Percentiles rank a stretch among this genome's conserved stretches.
These are phyloP conservation scores for Colletotrichum orbiculare DNA, from an alignment of 2,329 filamentous ascomycete genomes.

Conservation along the genomic window DNA sequence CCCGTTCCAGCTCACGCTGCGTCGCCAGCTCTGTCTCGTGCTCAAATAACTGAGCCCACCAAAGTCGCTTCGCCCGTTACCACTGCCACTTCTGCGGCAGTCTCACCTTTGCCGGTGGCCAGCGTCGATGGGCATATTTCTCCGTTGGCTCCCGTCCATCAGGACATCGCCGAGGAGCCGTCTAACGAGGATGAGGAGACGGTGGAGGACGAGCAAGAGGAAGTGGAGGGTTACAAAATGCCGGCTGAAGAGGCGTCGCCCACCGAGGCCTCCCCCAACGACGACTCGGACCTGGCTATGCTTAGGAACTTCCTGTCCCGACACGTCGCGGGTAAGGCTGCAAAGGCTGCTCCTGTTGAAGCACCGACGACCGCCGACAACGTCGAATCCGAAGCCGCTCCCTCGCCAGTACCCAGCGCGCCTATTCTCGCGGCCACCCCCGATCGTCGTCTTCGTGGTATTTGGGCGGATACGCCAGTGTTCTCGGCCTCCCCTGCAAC, in stretches of 20 bases:
- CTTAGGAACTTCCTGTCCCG: constrained; percentile 28
- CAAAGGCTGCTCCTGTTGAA: constrained; percentile 46
- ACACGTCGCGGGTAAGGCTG: constrained; percentile 37
- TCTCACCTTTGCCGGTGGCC: neutral
- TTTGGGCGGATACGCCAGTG: constrained; percentile 6
- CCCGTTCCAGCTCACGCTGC: too few species aligned
- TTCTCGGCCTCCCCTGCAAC: constrained; percentile 18
- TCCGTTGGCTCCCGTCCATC: neutral
- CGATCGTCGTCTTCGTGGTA: constrained; percentile 21
- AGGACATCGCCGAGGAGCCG: neutral
- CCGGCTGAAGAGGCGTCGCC: neutral
- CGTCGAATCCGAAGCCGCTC: too few species aligned
- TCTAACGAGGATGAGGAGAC: neutral
- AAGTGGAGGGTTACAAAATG: neutral
- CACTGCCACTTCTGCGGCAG: neutral
- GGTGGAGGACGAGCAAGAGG: neutral
- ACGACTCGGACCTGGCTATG: constrained; percentile 19
- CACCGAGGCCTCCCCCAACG: constrained; percentile 2
- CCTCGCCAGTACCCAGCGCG: neutral
- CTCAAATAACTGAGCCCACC: too few species aligned
- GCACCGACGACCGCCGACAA: constrained; percentile 13
- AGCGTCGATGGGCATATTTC: neutral
- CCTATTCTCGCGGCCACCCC: constrained; percentile 20
- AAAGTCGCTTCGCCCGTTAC: neutral
- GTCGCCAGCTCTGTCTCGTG: too few species aligned